Percentiles rank a stretch among this genome's conserved stretches.
Conservation (phyloP, 2,329 filamentous ascomycete species). For the Hypocrella siamensis region DNA sequence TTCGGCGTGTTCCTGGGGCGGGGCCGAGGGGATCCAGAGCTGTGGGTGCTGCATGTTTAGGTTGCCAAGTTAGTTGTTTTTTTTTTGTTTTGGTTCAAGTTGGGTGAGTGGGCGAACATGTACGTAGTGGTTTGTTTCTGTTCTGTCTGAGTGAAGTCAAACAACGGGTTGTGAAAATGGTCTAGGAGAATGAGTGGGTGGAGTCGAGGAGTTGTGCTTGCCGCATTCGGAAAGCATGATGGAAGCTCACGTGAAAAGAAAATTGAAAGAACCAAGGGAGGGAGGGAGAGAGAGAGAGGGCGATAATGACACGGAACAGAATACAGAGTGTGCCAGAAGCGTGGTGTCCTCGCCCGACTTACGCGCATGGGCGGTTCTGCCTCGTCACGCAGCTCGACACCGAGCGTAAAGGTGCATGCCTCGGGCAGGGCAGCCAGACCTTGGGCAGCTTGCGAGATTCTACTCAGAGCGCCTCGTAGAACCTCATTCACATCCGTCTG, state of each 20-base stretch:
- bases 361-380: conserved; percentile 42
- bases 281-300: too few species aligned
- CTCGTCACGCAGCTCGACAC: conserved; percentile 53
- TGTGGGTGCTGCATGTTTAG: conserved; percentile 32
- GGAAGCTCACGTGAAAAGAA: too few species aligned
- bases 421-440: conserved; percentile 41
- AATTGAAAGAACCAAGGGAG: too few species aligned
- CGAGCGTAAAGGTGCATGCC: conserved; percentile 61
- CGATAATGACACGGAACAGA: background rate
- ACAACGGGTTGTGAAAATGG: too few species aligned
- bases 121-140: too few species aligned
- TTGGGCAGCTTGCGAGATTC: conserved; percentile 43
- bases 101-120: too few species aligned
- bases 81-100: too few species aligned
- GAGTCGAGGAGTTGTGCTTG: too few species aligned
- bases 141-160: too few species aligned
- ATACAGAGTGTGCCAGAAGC: conserved; percentile 3
- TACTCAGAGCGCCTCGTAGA: conserved; percentile 49
- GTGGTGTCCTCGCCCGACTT: conserved; percentile 10
- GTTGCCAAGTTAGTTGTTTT: background rate
- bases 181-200: too few species aligned
- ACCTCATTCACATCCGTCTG: conserved; percentile 55
- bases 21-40: conserved; percentile 42
- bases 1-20: conserved; percentile 23
- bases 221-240: background rate